These are phyloP conservation scores for Rubroboletus satanas DNA, from an alignment of 768 basidiomycete genomes.

Conservation along the genomic window DNA sequence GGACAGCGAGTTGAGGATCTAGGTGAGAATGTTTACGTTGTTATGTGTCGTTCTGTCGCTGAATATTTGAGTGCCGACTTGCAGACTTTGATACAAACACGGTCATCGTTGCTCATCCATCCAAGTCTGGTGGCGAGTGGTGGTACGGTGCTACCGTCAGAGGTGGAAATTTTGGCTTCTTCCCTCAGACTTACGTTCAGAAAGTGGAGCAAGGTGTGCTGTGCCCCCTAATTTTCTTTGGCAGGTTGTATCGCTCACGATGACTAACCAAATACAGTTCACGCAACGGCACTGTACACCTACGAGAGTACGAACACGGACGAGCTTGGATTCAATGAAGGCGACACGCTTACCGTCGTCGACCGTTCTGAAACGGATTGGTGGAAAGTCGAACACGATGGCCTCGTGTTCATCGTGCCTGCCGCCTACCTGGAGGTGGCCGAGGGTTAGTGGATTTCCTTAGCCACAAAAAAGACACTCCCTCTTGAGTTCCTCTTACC, in stretches of 20 bases:
- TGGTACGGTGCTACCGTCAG: conserved; percentile 78
- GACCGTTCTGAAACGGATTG: conserved; percentile 84
- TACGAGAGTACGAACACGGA: conserved; percentile 70
- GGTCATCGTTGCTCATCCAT: conserved; percentile 76
- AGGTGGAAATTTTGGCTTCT: conserved; percentile 73
- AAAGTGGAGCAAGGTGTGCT: conserved; percentile 56
- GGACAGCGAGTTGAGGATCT: conserved; percentile 88
- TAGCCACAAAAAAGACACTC: conserved; percentile 20
- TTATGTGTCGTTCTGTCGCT: background rate
- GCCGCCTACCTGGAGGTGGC: conserved; percentile 83
- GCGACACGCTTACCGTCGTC: conserved; percentile 72
- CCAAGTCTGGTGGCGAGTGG: conserved; percentile 86
- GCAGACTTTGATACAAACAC: conserved; percentile 78
- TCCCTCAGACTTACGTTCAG: conserved; percentile 88
- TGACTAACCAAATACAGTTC: conserved; percentile 36
- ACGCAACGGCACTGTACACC: conserved; percentile 76
- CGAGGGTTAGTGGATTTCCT: conserved; percentile 79
- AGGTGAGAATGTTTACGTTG: conserved; percentile 45
- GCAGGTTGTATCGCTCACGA: background rate
- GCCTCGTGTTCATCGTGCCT: conserved; percentile 85
- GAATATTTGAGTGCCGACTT: background rate
- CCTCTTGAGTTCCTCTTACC: conserved; percentile 56
- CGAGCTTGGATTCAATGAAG: conserved; percentile 83
- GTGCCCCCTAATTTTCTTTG: background rate
- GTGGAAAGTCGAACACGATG: conserved; percentile 94